Percentiles rank a stretch among this genome's conserved stretches.
These are phyloP conservation scores for Hypoxylon fragiforme DNA, from an alignment of 495 filamentous ascomycete species.

Conservation along the genomic window DNA sequence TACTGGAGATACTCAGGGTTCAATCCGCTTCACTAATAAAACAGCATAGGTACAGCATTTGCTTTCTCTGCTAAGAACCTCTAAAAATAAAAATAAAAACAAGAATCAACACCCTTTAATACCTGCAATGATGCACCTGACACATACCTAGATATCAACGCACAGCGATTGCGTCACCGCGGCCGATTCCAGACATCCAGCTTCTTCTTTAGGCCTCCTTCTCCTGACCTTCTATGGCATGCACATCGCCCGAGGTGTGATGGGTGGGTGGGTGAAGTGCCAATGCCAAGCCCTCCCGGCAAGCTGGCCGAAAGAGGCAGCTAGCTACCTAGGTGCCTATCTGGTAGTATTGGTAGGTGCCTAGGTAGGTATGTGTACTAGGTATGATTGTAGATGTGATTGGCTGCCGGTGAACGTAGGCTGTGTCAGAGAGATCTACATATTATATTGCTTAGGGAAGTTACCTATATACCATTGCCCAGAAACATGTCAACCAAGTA, in stretches of 20 bases:
- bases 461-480: too few relatives aligned
- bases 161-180: not conserved
- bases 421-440: too few relatives aligned
- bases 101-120: not conserved
- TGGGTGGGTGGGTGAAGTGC: not conserved
- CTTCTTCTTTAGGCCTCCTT: not conserved
- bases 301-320: not conserved
- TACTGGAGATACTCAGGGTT: too few relatives aligned
- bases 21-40: too few relatives aligned
- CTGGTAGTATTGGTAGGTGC: not conserved
- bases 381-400: not conserved
- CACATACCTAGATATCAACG: too few relatives aligned
- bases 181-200: not conserved
- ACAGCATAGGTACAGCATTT: too few relatives aligned
- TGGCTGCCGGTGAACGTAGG: too few relatives aligned
- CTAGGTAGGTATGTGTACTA: not conserved
- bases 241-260: too few relatives aligned
- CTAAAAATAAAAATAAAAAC: too few relatives aligned
- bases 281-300: not conserved
- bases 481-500: too few relatives aligned
- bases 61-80: too few relatives aligned
- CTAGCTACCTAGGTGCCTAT: not conserved
- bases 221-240: not conserved
- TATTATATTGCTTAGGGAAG: too few relatives aligned
- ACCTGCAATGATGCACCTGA: not conserved